Evolutionary conservation across 768 basidiomycete genomes (phyloP), one percentile per base, ranked within the genome.

Genomic region (Leccinellum albellum): DNA sequence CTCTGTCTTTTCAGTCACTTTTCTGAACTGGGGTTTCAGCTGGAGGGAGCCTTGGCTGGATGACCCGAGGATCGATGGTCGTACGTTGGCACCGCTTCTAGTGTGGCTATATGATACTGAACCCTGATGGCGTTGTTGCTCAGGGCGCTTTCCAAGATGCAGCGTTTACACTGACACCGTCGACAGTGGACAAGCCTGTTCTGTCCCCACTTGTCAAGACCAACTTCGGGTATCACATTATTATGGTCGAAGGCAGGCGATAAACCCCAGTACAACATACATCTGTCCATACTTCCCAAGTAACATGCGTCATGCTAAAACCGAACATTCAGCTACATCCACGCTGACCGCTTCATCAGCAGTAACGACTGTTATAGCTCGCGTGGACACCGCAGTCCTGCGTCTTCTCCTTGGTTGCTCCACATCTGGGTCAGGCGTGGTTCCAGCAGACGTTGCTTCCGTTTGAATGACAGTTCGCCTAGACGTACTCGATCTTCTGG

Each of bases 41-140:
- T 67, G 91, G 91, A 31, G 91, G 91, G 31, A 89, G 87, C 66
- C 77, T 94, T 40, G 91, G 91, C 8, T 93, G 91, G 91, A 91
- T 90, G 89, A 75, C 75, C 26, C 80, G 91, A 61, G 91, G 91
- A 35, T 89, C 88, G 59, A 92, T 93, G 91, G 91, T 82, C 56
- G 82, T 91, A 63, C 48, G 82, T 70, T 42, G 12, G 50, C 32
- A 15, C 21, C 8, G 49, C 26, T 17, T 48, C 53, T 49, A 50
- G 24, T 31, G 48, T 10, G 35, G 54, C 15, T 42, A 53, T 35
- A 37, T 8, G 6, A 44, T 13, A 5, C 21, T 60, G 50, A 70
- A 42, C 8, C 7, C n/a, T n/a, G n/a, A n/a, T n/a, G 21, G 12
- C 12, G 31, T 37, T 35, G 44, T 13, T 42, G 56, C 58, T 64